These are phyloP conservation scores for Cercophora samala DNA, from an alignment of 495 filamentous ascomycete genomes.

Conservation along the genomic window DNA sequence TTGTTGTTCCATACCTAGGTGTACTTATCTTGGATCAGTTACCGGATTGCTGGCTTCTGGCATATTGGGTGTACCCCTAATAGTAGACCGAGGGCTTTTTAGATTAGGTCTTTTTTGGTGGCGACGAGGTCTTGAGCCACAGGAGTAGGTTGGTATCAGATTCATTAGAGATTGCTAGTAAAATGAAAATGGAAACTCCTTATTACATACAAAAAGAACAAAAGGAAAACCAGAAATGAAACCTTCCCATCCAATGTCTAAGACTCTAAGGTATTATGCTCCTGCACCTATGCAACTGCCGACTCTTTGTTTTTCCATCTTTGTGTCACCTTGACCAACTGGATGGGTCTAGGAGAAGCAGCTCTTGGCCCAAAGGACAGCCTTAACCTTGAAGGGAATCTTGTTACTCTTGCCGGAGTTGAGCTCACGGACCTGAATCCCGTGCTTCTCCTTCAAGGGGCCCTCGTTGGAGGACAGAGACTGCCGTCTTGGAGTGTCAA, in stretches of 20 bases:
- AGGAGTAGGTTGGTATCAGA: no score
- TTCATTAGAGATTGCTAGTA: background rate
- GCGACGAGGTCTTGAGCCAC: no score
- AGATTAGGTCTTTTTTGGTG: no score
- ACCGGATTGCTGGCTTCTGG: no score
- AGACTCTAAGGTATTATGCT: background rate
- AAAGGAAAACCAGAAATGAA: background rate
- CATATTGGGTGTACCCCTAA: no score
- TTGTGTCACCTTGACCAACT: background rate
- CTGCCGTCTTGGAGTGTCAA: background rate
- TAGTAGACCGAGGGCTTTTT: no score
- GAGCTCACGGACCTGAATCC: background rate
- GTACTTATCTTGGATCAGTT: no score
- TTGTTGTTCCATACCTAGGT: no score
- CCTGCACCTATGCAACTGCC: background rate
- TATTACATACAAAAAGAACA: no score
- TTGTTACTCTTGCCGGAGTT: background rate
- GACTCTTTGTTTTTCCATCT: no score
- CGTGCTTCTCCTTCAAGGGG: background rate
- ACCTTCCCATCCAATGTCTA: background rate
- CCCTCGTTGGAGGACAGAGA: background rate
- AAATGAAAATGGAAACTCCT: background rate
- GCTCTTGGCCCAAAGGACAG: background rate
- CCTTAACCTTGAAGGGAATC: background rate
- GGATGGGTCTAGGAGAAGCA: background rate